Evolutionary conservation across 164 flowering plant genomes (phyloP).

Genomic region (Euptelea pleiosperma): DNA sequence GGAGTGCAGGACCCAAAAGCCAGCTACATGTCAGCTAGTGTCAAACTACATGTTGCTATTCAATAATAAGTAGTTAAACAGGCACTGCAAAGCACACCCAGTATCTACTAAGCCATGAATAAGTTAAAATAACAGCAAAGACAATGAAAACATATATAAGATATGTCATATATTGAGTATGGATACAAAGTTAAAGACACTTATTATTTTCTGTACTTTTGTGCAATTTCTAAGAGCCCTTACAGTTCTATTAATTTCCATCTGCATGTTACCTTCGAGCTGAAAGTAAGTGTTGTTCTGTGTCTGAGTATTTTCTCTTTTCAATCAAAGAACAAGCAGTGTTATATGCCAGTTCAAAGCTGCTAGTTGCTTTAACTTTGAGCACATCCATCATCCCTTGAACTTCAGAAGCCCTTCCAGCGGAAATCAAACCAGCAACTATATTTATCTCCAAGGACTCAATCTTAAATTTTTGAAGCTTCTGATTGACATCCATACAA

Average conservation of each 20-base stretch:
- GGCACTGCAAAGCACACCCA: no score
- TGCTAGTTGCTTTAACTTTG: conserved; percentile 71
- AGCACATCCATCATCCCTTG: conserved; percentile 57
- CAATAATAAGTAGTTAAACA: no score
- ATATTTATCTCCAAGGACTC: conserved; percentile 69
- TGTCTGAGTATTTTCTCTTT: conserved; percentile 55
- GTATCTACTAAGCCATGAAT: no score
- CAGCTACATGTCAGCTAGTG: no score
- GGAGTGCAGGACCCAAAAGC: no score
- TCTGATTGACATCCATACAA: conserved; percentile 64
- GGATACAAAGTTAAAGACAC: not conserved
- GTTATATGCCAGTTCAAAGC: conserved; percentile 94
- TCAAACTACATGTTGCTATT: no score
- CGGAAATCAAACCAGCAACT: conserved; percentile 71
- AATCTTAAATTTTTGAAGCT: conserved; percentile 69
- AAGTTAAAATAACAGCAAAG: no score
- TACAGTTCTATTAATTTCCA: not conserved
- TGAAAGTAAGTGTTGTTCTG: conserved; percentile 74
- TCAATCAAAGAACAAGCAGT: conserved; percentile 86
- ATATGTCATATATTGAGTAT: no score
- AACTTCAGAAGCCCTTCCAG: conserved; percentile 86
- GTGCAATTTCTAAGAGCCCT: not conserved
- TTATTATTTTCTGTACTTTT: not conserved
- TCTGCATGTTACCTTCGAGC: conserved; percentile 61
- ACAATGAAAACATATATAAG: no score